Evolutionary conservation across 805 yeast species (phyloP), one percentile per base, ranked within the genome.

Genomic region (Kodamaea kaohsiungensis): DNA sequence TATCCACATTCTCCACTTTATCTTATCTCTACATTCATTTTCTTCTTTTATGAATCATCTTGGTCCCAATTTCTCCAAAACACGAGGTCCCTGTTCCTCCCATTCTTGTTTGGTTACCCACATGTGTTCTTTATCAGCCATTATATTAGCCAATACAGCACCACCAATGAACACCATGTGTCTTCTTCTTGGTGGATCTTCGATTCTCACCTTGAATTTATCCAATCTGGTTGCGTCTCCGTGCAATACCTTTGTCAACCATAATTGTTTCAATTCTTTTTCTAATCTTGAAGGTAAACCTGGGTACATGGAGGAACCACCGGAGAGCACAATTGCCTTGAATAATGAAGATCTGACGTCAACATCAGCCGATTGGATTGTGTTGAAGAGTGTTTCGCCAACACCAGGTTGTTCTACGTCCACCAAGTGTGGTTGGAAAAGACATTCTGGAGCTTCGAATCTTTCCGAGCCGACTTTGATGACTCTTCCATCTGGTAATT

Each of bases 91-190:
- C 66, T 88, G 91, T 77, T 95, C 99, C 70, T 91, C 95, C 98
- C 98, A 95, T 75, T 95, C 99, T 69, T 88, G 91, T 69, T 89
- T 92, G 52, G 90, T 79, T 61, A 95, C 84, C 99, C 99, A 95
- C 96, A 95, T 89, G 67, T 92, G 98, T 61, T 92, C 98, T 72
- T 93, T 95, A 70, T 92, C 97, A 47, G 96, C 96, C 98, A 95
- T 95, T 62, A 95, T 93, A 68, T 89, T 91, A 35, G 99, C 98
- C 68, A 95, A 80, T 17, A 95, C 98, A 3, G 98, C 98, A 64
- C 99, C 99, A 63, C 99, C 99, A 61, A 93, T 86, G 73, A 95
- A 95, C 37, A 95, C 99, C 98, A 95, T 93, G 72, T 95, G 97
- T 70, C 92, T 88, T 80, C 99, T 91, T 79, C 98, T 85, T 61